phyloP scores from a whole-genome alignment of 805 yeast species.

The Saccharomyces mikatae region DNA sequence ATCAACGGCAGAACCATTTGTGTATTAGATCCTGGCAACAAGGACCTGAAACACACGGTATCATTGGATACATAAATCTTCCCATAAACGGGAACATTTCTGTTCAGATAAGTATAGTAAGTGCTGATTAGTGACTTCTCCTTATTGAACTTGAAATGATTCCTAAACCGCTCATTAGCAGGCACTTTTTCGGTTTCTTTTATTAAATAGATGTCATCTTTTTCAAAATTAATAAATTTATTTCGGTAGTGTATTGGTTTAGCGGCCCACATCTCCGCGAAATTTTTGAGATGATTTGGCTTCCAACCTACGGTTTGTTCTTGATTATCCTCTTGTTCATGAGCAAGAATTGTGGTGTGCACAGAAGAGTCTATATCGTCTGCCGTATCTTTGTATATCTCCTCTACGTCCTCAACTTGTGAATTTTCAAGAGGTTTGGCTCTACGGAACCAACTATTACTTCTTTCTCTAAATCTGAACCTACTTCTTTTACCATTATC shows the following conservation, averaged over 20 bases:
- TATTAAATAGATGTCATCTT: slow-evolving; percentile 43
- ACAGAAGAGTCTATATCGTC: neutral
- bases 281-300: slow-evolving; percentile 13
- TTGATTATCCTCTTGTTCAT: neutral
- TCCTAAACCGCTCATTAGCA: slow-evolving; percentile 52
- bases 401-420: neutral
- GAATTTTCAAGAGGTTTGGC: neutral
- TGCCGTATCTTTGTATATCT: neutral
- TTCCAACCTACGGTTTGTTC: slow-evolving; percentile 9
- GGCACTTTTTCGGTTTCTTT: slow-evolving; percentile 36
- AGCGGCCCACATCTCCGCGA: slow-evolving; percentile 46
- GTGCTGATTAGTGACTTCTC: slow-evolving; percentile 51
- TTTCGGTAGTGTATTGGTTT: slow-evolving; percentile 53
- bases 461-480: neutral
- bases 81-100: slow-evolving; percentile 75
- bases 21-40: slow-evolving; percentile 69
- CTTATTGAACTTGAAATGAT: slow-evolving; percentile 56
- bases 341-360: neutral
- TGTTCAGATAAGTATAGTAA: slow-evolving; percentile 60
- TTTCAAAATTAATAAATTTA: slow-evolving; percentile 33
- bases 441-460: neutral
- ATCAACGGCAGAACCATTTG: slow-evolving; percentile 72
- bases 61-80: slow-evolving; percentile 64
- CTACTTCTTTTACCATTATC: neutral
- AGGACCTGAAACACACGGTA: slow-evolving; percentile 70